A percentile compares a stretch with the other conserved stretches of the same genome.
Conservation (phyloP, 2,329 filamentous ascomycete genomes). For the Aspergillus sp. region DNA sequence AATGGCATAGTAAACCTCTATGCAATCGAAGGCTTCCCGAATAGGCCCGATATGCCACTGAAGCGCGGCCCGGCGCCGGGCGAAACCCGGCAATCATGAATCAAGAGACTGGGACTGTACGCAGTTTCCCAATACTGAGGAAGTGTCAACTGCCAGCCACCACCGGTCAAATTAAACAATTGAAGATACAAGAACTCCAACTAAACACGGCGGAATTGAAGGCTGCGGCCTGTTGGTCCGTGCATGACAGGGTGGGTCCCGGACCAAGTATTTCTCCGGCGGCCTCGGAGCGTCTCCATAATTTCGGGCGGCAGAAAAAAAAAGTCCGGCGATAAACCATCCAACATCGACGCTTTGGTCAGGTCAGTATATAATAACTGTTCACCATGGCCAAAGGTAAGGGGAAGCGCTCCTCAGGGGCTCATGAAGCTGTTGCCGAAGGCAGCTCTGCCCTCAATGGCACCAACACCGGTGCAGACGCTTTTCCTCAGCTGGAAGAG, state of each 20-base stretch:
- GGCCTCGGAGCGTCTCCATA: conserved; percentile 14
- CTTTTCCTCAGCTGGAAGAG: conserved; percentile 34
- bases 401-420: conserved; percentile 31
- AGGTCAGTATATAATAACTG: conserved; percentile 12
- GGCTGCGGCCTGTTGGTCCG: conserved; percentile 2
- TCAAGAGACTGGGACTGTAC: background rate
- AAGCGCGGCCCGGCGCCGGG: conserved; percentile 21
- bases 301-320: conserved; percentile 34
- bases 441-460: conserved; percentile 16
- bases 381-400: conserved; percentile 38
- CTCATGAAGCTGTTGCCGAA: conserved; percentile 15
- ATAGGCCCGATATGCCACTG: conserved; percentile 26
- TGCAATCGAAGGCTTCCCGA: conserved; percentile 14
- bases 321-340: conserved; percentile 21
- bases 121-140: background rate
- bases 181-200: background rate
- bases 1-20: conserved; percentile 21
- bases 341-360: conserved; percentile 24
- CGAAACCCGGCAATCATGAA: conserved; percentile 28
- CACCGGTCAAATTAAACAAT: background rate
- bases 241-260: background rate
- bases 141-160: no score
- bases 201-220: conserved; percentile 3
- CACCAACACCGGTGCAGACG: conserved; percentile 20
- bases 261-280: conserved; percentile 27